Conservation (phyloP, 2,329 filamentous ascomycete species). For the Huntiella moniliformis region DNA sequence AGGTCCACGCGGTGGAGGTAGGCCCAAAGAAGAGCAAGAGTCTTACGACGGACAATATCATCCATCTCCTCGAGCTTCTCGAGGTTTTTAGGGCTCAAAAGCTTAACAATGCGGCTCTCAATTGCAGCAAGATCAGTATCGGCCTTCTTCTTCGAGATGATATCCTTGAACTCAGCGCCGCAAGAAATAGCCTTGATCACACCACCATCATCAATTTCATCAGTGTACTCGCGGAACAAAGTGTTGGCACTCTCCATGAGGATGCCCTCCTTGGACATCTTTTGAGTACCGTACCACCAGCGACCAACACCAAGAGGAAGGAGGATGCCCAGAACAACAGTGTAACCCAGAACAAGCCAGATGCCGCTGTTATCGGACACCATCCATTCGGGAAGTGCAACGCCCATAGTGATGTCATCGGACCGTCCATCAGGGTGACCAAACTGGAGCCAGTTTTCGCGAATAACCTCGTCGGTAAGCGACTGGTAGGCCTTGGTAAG, state of each 20-base stretch:
- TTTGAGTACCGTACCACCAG: slow-evolving; percentile 97
- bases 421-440: slow-evolving; percentile 87
- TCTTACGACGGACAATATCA: slow-evolving; percentile 62
- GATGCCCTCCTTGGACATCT: slow-evolving; percentile 81
- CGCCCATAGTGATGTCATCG: slow-evolving; percentile 93
- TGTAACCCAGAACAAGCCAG: slow-evolving; percentile 83
- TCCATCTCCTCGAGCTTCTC: slow-evolving; percentile 64
- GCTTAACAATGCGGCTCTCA: slow-evolving; percentile 58
- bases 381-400: slow-evolving; percentile 83
- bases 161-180: slow-evolving; percentile 66
- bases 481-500: slow-evolving; percentile 97
- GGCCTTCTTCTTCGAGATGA: slow-evolving; percentile 58
- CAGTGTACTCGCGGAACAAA: slow-evolving; percentile 82
- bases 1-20: slow-evolving; percentile 82
- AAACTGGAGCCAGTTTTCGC: slow-evolving; percentile 91
- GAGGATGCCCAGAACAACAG: slow-evolving; percentile 67
- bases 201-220: slow-evolving; percentile 61
- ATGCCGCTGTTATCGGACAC: slow-evolving; percentile 88
- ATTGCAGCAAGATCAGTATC: slow-evolving; percentile 67
- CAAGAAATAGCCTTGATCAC: slow-evolving; percentile 66
- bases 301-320: slow-evolving; percentile 85
- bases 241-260: slow-evolving; percentile 86
- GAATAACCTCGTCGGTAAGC: slow-evolving; percentile 87
- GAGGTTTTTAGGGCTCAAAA: slow-evolving; percentile 50
- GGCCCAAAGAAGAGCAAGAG: slow-evolving; percentile 79